Conservation (phyloP, 768 basidiomycete species). For the Clavaria fumosa region DNA sequence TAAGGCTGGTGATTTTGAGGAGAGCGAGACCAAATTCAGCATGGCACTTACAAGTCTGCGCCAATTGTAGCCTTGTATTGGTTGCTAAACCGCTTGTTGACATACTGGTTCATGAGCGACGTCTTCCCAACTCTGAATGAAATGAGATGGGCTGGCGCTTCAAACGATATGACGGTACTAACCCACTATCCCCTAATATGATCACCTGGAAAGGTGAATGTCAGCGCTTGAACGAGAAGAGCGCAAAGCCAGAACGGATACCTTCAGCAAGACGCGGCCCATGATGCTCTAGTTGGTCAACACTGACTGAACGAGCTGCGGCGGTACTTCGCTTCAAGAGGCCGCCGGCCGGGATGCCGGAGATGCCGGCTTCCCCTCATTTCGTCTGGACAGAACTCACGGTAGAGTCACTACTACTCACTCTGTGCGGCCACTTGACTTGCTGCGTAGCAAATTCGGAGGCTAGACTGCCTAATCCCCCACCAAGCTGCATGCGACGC, state of each 20-base stretch:
- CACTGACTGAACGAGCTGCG: too few species aligned
- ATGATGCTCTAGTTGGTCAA: slow-evolving; percentile 24
- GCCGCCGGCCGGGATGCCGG: too few species aligned
- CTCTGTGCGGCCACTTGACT: too few species aligned
- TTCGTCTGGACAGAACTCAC: too few species aligned
- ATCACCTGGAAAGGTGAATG: slow-evolving; percentile 53
- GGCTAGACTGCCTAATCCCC: background rate
- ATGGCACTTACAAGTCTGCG: slow-evolving; percentile 86
- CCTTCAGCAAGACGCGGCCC: slow-evolving; percentile 84
- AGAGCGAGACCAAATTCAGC: slow-evolving; percentile 8
- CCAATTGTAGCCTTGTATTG: slow-evolving; percentile 99
- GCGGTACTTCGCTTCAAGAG: too few species aligned
- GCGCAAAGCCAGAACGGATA: too few species aligned
- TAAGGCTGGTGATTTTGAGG: slow-evolving; percentile 41
- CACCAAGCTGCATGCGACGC: background rate
- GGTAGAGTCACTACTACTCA: too few species aligned
- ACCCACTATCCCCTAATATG: slow-evolving; percentile 97
- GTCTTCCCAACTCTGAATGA: slow-evolving; percentile 85
- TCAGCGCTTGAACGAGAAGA: slow-evolving; percentile 4
- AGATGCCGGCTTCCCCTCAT: too few species aligned
- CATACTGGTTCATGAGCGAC: slow-evolving; percentile 99
- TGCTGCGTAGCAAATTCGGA: too few species aligned
- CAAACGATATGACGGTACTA: slow-evolving; percentile 18
- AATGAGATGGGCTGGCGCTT: slow-evolving; percentile 9
- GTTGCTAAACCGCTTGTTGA: slow-evolving; percentile 98